Evolutionary conservation across 257 asterid genomes (phyloP).

Genomic region (Nicotiana paniculata): DNA sequence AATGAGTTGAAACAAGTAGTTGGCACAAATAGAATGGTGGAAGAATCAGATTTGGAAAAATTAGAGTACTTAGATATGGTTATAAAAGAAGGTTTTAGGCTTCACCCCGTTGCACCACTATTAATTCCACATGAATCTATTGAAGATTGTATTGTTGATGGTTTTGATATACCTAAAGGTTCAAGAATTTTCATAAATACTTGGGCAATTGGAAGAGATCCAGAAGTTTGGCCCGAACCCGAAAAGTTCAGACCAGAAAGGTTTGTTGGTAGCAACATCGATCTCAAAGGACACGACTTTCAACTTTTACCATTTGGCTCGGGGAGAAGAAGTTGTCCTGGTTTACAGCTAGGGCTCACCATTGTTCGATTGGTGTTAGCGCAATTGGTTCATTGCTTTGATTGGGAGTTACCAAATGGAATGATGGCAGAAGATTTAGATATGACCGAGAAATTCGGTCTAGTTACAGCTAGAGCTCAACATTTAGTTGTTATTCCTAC

Average conservation of each 20-base stretch:
- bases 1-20: slow-evolving; percentile 15
- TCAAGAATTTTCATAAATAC: slow-evolving; percentile 11
- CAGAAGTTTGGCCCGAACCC: slow-evolving; percentile 9
- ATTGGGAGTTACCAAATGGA: neutral
- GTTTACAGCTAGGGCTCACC: slow-evolving; percentile 12
- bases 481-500: neutral
- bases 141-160: slow-evolving; percentile 20
- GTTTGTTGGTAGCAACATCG: neutral
- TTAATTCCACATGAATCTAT: slow-evolving; percentile 17
- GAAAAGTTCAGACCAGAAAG: slow-evolving; percentile 16
- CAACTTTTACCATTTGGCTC: slow-evolving; percentile 18
- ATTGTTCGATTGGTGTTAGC: slow-evolving; percentile 11
- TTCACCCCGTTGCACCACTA: slow-evolving; percentile 22
- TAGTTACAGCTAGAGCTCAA: neutral
- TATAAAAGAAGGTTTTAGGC: slow-evolving; percentile 19
- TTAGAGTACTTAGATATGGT: slow-evolving; percentile 20
- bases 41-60: slow-evolving; percentile 15
- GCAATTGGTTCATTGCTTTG: slow-evolving; percentile 11
- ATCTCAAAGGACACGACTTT: slow-evolving; percentile 11
- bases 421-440: neutral
- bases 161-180: slow-evolving; percentile 11
- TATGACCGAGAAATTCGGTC: neutral
- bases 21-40: slow-evolving; percentile 11
- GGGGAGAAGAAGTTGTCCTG: slow-evolving; percentile 19
- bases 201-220: slow-evolving; percentile 15